Base-by-base conservation (phyloP, 192 early-diverging fungal species). In the Gryganskiella cystojenkinii region DNA sequence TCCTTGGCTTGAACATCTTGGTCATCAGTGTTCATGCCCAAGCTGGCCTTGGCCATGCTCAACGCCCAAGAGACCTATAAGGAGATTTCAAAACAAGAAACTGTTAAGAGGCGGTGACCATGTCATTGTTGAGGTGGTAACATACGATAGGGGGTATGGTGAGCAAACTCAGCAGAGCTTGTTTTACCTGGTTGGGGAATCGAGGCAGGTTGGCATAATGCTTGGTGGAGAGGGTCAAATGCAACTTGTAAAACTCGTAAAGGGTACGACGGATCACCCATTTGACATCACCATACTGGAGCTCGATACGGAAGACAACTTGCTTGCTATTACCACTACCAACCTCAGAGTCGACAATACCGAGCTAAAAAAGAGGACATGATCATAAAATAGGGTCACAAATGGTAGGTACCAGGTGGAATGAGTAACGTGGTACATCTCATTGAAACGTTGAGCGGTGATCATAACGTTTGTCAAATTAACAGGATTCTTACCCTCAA, bases 201-300 rank as follows among this genome's bases (percentile, higher is more conserved):
- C 24, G 49, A 37, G 81, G 81, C 49, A 80, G 3, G 11, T 51
- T 64, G 2, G 78, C 70, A 2, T 83, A 70, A 13, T 64, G 69
- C 70, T 85, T 89, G 62, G 81, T 80, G 58, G 83, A 87, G 37
- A 94, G 74, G 25, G 79, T 82, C 25, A 90, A 81, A 69, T 93
- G 89, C 42, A 94, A 70, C 19, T 80, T 67, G n/a, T 88, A 74
- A 71, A 94, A 92, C 61, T 94, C 91, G 46, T 86, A 74, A 28
- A 90, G 82, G 0, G 87, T 83, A 19, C 88, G 83, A 28, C 83
- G 73, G 28, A 93, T 86, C 17, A 91, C 90, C 93, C 93, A 94
- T 73, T 91, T 92, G 49, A 90, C 78, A 52, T 93, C 92, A 14
- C 93, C 93, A 62, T 94, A 94, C 67, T 89, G 83, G 20, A 92